Conservation (phyloP, 805 yeast genomes). For the Cyberlindnera subsufficiens region DNA sequence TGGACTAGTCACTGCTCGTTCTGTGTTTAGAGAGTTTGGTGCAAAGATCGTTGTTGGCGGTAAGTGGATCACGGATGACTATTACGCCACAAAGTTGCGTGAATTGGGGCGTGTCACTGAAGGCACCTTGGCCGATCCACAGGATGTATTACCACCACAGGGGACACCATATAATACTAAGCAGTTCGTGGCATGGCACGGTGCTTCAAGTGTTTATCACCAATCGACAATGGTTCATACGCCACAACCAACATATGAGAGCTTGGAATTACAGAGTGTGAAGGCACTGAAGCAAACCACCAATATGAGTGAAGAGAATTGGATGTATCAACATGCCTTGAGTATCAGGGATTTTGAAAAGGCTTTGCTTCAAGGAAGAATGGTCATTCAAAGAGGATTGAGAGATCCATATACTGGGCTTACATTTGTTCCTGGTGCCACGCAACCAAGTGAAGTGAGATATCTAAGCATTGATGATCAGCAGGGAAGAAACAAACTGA, state of each 20-base stretch:
- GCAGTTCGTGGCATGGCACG: conserved; percentile 52
- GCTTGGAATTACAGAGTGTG: conserved; percentile 19
- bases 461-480: conserved; percentile 19
- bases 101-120: conserved; percentile 55
- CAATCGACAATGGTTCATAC: conserved; percentile 9
- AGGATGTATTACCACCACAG: conserved; percentile 38
- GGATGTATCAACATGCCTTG: conserved; percentile 83
- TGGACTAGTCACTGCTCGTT: conserved; percentile 84
- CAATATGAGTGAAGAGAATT: conserved; percentile 55
- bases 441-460: conserved; percentile 56
- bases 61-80: conserved; percentile 77
- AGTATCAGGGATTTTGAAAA: conserved; percentile 71
- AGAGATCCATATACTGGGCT: conserved; percentile 86
- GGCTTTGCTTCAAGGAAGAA: conserved; percentile 51
- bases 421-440: conserved; percentile 60
- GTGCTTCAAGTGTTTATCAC: conserved; percentile 37
- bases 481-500: conserved; percentile 28
- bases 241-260: conserved; percentile 16
- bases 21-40: conserved; percentile 89
- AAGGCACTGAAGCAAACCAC: conserved; percentile 15
- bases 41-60: conserved; percentile 79
- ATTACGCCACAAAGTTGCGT: conserved; percentile 57
- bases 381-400: conserved; percentile 48
- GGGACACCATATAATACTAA: conserved; percentile 39
- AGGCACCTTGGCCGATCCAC: conserved; percentile 69